These are phyloP conservation scores for Auricularia sp. DNA, from an alignment of 768 basidiomycete genomes.

Conservation along the genomic window DNA sequence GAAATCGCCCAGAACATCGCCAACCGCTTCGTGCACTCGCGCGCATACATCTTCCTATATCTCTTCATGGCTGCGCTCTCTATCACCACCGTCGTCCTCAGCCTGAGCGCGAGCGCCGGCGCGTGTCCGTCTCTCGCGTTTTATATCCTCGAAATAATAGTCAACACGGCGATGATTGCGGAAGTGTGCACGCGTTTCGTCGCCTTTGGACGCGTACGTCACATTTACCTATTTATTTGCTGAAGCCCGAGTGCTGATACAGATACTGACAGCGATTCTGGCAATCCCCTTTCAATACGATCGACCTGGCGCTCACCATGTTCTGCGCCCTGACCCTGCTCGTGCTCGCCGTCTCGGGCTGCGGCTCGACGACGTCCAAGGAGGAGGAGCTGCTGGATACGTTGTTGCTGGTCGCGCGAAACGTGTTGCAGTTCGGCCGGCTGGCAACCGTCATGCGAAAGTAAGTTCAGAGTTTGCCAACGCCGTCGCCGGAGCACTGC, in stretches of 20 bases:
- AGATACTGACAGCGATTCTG: conserved; percentile 70
- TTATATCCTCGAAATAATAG: conserved; percentile 80
- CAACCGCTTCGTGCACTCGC: conserved; percentile 82
- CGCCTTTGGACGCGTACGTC: conserved; percentile 81
- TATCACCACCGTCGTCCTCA: conserved; percentile 75
- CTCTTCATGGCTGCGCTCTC: conserved; percentile 82
- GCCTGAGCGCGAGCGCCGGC: conserved; percentile 50
- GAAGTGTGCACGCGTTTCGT: conserved; percentile 89
- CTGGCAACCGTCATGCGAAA: conserved; percentile 90
- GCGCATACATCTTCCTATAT: conserved; percentile 80
- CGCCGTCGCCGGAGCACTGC: not conserved
- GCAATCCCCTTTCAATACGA: conserved; percentile 84
- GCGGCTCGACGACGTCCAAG: conserved; percentile 61
- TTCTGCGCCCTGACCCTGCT: conserved; percentile 87
- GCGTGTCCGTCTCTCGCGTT: conserved; percentile 75
- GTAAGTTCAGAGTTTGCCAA: conserved; percentile 36
- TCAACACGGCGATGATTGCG: conserved; percentile 85
- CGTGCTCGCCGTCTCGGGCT: conserved; percentile 80
- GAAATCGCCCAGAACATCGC: conserved; percentile 81
- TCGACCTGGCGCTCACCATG: conserved; percentile 78
- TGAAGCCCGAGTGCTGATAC: not conserved
- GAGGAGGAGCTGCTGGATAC: conserved; percentile 94
- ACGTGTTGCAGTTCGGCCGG: conserved; percentile 85
- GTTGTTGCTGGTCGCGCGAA: conserved; percentile 80
- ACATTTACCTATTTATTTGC: not conserved